phyloP scores from a whole-genome alignment of 2,329 filamentous ascomycete species.

The Fusarium tricinctum region DNA sequence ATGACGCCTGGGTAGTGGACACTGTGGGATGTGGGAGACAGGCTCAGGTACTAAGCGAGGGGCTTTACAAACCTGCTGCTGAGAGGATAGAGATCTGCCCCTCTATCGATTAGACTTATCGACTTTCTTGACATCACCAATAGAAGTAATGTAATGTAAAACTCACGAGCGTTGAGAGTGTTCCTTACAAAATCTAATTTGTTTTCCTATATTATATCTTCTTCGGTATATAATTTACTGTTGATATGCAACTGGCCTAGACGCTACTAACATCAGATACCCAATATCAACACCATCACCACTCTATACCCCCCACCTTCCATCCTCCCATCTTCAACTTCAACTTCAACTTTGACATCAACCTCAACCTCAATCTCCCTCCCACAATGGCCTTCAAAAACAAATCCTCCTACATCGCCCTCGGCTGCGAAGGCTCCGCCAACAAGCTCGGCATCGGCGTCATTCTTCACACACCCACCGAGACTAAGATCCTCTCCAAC shows the following conservation, averaged over 20 bases:
- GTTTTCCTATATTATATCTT: accelerated
- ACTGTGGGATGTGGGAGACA: slow-evolving; percentile 13
- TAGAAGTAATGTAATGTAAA: background rate
- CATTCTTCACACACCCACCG: slow-evolving; percentile 78
- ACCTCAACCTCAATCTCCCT: slow-evolving; percentile 15
- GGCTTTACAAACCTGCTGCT: slow-evolving; percentile 27
- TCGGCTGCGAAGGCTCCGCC: slow-evolving; percentile 87
- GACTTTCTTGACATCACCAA: slow-evolving; percentile 11
- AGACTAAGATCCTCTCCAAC: slow-evolving; percentile 84
- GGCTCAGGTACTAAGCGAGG: slow-evolving; percentile 30
- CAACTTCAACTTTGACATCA: slow-evolving; percentile 14
- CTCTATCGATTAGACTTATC: slow-evolving; percentile 37
- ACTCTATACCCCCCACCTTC: slow-evolving; percentile 31
- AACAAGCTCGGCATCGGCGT: slow-evolving; percentile 98
- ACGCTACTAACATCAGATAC: slow-evolving; percentile 5
- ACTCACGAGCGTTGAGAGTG: background rate
- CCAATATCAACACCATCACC: slow-evolving; percentile 25
- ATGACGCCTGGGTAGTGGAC: slow-evolving; percentile 21
- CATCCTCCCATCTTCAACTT: slow-evolving; percentile 24
- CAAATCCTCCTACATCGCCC: slow-evolving; percentile 64
- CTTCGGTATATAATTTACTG: background rate
- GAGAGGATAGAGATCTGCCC: slow-evolving; percentile 21
- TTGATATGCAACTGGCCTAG: background rate
- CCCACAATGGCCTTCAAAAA: slow-evolving; percentile 48
- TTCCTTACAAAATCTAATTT: background rate